Evolutionary conservation across 108 stramenopile genomes (phyloP).

Genomic region (Tribonema minus): DNA sequence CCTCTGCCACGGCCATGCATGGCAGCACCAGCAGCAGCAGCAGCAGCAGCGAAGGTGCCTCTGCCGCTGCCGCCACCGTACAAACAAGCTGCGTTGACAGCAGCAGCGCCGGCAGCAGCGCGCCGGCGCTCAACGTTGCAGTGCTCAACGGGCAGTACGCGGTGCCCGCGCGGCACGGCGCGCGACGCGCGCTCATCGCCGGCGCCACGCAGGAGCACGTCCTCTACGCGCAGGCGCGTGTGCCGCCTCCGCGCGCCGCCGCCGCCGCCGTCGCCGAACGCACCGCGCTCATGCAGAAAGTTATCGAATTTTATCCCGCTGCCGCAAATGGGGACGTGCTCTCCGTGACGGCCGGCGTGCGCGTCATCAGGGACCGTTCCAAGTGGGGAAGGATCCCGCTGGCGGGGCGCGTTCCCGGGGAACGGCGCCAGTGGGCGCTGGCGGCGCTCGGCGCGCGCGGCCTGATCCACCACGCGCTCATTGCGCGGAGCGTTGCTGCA

Average conservation of each 20-base stretch:
- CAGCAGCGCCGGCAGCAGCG: neutral
- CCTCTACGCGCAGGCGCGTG: neutral
- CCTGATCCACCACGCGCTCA: conserved; percentile 45
- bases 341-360: neutral
- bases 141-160: conserved; percentile 45
- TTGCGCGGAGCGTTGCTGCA: conserved; percentile 33
- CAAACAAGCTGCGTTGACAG: no score
- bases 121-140: conserved; percentile 17
- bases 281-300: conserved; percentile 11
- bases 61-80: no score
- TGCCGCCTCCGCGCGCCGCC: no score
- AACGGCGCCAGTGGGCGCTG: conserved; percentile 19
- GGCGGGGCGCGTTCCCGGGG: conserved; percentile 18
- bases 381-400: conserved; percentile 35
- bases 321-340: neutral
- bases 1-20: neutral
- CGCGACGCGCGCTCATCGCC: neutral
- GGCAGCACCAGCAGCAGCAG: no score
- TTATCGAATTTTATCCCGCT: conserved; percentile 8
- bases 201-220: conserved; percentile 36
- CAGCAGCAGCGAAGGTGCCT: no score
- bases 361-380: conserved; percentile 29
- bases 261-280: neutral
- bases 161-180: conserved; percentile 7
- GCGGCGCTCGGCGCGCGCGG: conserved; percentile 48